Percentiles rank a stretch among this genome's conserved stretches.
These are phyloP conservation scores for Ilex asprella DNA, from an alignment of 257 asterid species.

Conservation along the genomic window DNA sequence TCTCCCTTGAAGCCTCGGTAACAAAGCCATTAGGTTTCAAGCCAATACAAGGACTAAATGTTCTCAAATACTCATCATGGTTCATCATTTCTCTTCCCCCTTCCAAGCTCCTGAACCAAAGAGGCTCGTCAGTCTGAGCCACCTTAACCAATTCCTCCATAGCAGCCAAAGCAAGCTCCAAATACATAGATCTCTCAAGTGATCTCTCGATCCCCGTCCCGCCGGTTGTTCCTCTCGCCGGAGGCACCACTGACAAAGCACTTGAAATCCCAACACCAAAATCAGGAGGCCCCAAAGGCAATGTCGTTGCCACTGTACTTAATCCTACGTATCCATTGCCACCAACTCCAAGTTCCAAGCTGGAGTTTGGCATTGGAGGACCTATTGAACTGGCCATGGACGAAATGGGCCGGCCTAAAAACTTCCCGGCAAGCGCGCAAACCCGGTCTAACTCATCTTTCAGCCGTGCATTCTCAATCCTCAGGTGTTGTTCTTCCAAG, in stretches of 20 bases:
- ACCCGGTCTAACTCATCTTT: conserved; percentile 54
- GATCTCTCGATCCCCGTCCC: conserved; percentile 37
- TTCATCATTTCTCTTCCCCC: conserved; percentile 46
- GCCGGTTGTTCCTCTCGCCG: conserved; percentile 15
- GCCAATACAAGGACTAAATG: conserved; percentile 40
- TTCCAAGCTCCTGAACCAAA: conserved; percentile 61
- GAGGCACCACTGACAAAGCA: conserved; percentile 22
- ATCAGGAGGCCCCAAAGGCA: conserved; percentile 42
- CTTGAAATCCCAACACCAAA: conserved; percentile 36
- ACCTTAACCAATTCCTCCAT: conserved; percentile 83
- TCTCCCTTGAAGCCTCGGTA: conserved; percentile 49
- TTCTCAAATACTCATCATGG: conserved; percentile 38
- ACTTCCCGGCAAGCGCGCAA: conserved; percentile 53
- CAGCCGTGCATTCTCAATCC: conserved; percentile 44
- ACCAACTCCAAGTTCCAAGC: conserved; percentile 77
- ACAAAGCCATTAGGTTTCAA: conserved; percentile 43
- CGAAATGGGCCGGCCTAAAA: conserved; percentile 41
- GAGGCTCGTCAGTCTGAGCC: conserved; percentile 67
- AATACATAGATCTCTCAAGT: conserved; percentile 66
- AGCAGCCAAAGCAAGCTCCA: conserved; percentile 83
- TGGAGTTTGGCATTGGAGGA: conserved; percentile 46
- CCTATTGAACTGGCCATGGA: conserved; percentile 23
- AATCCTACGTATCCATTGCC: conserved; percentile 42
- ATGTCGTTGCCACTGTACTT: conserved; percentile 19
- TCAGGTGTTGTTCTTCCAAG: conserved; percentile 46